Percentiles rank a stretch among this genome's conserved stretches.
These are phyloP conservation scores for Claviceps humidiphila DNA, from an alignment of 2,329 filamentous ascomycete genomes.

Conservation along the genomic window DNA sequence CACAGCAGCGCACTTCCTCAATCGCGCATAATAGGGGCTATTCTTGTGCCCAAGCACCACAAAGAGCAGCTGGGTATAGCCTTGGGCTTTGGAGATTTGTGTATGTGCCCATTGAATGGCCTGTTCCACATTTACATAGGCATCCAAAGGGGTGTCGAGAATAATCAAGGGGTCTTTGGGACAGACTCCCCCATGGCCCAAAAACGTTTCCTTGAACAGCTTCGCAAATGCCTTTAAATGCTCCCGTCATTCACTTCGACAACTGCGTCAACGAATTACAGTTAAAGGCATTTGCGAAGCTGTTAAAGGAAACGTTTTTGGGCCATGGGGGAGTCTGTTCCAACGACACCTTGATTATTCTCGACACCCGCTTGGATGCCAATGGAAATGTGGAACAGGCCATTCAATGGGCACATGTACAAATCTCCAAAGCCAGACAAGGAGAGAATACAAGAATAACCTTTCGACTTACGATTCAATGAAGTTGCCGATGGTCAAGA, in stretches of 20 bases:
- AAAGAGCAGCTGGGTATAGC: slow-evolving; percentile 62
- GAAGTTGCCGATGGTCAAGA: background rate
- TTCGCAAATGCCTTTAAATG: slow-evolving; percentile 20
- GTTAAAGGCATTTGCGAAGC: too few relatives aligned
- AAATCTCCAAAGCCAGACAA: too few relatives aligned
- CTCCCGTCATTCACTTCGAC: too few relatives aligned
- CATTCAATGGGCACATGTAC: too few relatives aligned
- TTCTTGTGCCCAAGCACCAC: slow-evolving; percentile 65
- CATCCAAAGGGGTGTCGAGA: slow-evolving; percentile 17
- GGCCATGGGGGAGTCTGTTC: too few relatives aligned
- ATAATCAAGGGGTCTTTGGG: slow-evolving; percentile 19
- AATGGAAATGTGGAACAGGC: too few relatives aligned
- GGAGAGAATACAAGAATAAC: background rate
- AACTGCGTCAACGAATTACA: too few relatives aligned
- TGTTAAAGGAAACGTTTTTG: too few relatives aligned
- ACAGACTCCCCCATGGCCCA: slow-evolving; percentile 36
- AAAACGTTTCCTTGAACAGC: slow-evolving; percentile 33
- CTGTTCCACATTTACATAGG: slow-evolving; percentile 30
- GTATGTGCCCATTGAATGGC: slow-evolving; percentile 32
- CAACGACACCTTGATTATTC: too few relatives aligned
- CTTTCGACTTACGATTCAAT: background rate
- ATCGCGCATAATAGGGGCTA: slow-evolving; percentile 58
- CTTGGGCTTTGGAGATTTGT: slow-evolving; percentile 38
- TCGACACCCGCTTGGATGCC: too few relatives aligned
- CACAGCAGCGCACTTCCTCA: slow-evolving; percentile 81